Base-by-base conservation (phyloP, 176 grass and related monocot genomes). In the Lolium rigidum region DNA sequence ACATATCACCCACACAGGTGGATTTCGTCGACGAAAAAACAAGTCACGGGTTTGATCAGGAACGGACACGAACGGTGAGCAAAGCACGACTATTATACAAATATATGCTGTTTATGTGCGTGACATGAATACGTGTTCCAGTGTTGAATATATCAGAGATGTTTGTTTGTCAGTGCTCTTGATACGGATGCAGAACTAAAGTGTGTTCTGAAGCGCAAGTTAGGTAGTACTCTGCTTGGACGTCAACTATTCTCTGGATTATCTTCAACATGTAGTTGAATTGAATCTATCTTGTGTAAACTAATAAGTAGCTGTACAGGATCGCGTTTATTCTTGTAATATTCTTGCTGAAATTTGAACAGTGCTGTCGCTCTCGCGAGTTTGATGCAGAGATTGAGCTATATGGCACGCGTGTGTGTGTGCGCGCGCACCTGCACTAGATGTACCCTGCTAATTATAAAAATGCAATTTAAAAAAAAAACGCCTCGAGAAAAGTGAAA, bases 41-140 rank as follows among this genome's bases (percentile, higher is more conserved):
- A 90, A 86, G 63, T 82, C 88, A 41, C 41, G 35, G 65, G 13
- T 51, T 71, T 85, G 70, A 82, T 76, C 70, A 77, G 43, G 71
- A 70, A 46, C 65, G 5, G 59, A n/a, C n/a, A n/a, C n/a, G n/a
- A n/a, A n/a, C n/a, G n/a, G n/a, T 14, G 48, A 63, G 74, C 46
- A 55, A 47, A 79, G 18, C 16, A 41, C 83, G 10, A 21, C 67
- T 6, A 17, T 50, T 65, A 51, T 48, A 90, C 38, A 39, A 21
- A 58, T 68, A 1, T 63, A 1, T 63, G 38, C 39, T 78, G 9
- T 64, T 22, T 73, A 13, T 64, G 25, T 55, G 26, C 31, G 56
- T 62, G 56, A 9, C 26, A 24, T 11, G 18, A 86, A 63, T 38
- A 26, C 63, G 43, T 6, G 12, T 50, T 61, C 52, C 73, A 35